Evolutionary conservation across 1,139 yeast species (phyloP), one percentile per base, ranked within the genome.

Genomic region (Geotrichum fermentans): DNA sequence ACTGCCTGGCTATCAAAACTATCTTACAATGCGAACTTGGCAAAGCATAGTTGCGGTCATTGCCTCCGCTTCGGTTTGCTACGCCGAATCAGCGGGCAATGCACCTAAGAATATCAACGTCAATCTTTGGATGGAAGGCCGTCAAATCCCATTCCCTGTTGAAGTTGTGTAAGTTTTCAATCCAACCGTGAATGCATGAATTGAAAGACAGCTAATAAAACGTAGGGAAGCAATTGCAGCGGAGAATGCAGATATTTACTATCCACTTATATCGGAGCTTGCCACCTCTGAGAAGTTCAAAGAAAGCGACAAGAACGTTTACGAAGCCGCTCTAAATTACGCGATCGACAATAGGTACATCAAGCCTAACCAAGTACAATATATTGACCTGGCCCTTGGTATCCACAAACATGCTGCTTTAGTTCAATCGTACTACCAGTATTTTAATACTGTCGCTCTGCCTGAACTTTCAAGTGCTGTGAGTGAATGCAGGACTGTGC

Each of bases 351-450:
- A 52, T 4, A 65, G 55, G 1, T 59, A 58, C 35, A 24, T 66
- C 8, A 20, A 52, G 13, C 43, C 49, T 11, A 48, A 52, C 6
- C 56, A 62, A 26, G 60, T 58, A 26, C 59, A 72, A 1, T 65
- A 79, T 35, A 69, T 77, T n/a, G 75, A 79, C 52, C 70, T 80
- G 49, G 69, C 78, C 40, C 58, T 82, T 40, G 78, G 78, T 0
- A 69, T 79, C 54, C 80, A 80, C 49, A 66, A 73, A 36, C 66
- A 73, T 52, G 69, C 84, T 0, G 88, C 96, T 3, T 68, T 82
- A 45, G 72, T 87, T 22, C 78, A 80, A 56, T 70, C 89, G 0
- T 86, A 84, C 51, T 83, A 74, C 58, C 73, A 74, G 49, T 70
- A 74, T 60, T 85, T 77, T 58, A 65, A 63, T 4, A 54, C 66